Base-by-base conservation (phyloP, 805 yeast genomes). In the Starmerella apicola region DNA sequence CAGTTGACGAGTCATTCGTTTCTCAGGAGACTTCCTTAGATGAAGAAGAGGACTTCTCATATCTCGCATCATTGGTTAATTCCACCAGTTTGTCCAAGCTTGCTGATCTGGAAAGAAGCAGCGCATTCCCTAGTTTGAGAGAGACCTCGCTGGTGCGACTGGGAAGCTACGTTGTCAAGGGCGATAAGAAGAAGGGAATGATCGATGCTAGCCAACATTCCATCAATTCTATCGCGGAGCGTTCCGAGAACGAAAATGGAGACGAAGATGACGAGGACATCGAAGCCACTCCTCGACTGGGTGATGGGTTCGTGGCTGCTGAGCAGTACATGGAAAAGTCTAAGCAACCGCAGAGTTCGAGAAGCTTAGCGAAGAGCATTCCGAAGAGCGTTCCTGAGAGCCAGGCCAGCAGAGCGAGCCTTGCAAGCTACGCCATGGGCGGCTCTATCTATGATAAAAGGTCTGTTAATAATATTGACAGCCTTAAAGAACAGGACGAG, bases 51-150 rank as follows among this genome's bases (percentile, higher is more conserved):
- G 61, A 58, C 38, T 58, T 58, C 34, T 42, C 57, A 20, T 57
- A 58, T 39, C 43, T 59, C 36, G 63, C 61, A 0, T 51, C 56
- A 5, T 44, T 56, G 8, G 59, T 58, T 3, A 51, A 51, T n/a
- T 55, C 56, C 19, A 51, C 46, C 19, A 54, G 45, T 30, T 36
- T 35, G 20, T 40, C 50, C 33, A 45, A 38, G 15, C 36, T 53
- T 12, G 21, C 35, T 4, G 35, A 43, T 21, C 24, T 33, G 6
- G 45, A 37, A 5, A 17, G 27, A 2, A 24, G 31, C n/a, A 43
- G 50, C 19, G 45, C 54, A 17, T 56, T 55, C 26, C 58, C 61
- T 0, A 58, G 55, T 22, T 40, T 59, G 39, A 49, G 63, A 8
- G 62, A 59, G 28, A 40, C 56, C 4, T 59, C 63, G 6, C 48